Base-by-base conservation (phyloP, 2,329 filamentous ascomycete genomes). In the Hyphodiscus sp. region DNA sequence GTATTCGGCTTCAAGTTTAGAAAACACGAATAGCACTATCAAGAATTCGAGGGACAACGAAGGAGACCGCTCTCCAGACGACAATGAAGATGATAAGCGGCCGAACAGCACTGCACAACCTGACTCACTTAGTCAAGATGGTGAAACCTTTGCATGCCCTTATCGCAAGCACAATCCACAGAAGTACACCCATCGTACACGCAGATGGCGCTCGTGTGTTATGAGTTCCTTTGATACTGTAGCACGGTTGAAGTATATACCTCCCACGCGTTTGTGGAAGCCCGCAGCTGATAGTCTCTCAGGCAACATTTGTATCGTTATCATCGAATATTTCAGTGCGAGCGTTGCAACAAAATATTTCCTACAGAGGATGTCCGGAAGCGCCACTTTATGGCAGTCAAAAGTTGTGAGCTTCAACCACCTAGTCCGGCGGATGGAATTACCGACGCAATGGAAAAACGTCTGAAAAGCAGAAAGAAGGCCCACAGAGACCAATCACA, bases 291-390 rank as follows among this genome's bases (percentile, higher is more conserved):
- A 50, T 42, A 11, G 15, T 47, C 41, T 47, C 18, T 11, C 29
- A 56, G 58, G 48, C 53, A 46, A 20, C 58, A 60, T 48, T 33
- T 60, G 2, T 58, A 58, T 44, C 30, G 52, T 30, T 16, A 51
- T 13, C 58, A 60, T 43, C 26, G 41, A 16, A 49, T 55, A 6
- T 49, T 44, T n/a, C 53, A 54, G n/a, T 60, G 58, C 33, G 41
- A 33, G 38, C 49, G 58, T 49, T 60, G 58, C 41, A 52, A 52
- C 30, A 19, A 20, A 8, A 3, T 49, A 2, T 58, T 58, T 16
- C 29, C 42, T 9, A 43, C 33, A 9, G 33, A 54, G 13, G 47
- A 53, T 42, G 44, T 48, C 15, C 23, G 52, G 19, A 43, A 58
- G 15, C 5, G 6, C 1, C 56, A 57, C 44, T n/a, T 46, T 10